phyloP scores from a whole-genome alignment of 2,329 filamentous ascomycete species.

The Phoma sp. region DNA sequence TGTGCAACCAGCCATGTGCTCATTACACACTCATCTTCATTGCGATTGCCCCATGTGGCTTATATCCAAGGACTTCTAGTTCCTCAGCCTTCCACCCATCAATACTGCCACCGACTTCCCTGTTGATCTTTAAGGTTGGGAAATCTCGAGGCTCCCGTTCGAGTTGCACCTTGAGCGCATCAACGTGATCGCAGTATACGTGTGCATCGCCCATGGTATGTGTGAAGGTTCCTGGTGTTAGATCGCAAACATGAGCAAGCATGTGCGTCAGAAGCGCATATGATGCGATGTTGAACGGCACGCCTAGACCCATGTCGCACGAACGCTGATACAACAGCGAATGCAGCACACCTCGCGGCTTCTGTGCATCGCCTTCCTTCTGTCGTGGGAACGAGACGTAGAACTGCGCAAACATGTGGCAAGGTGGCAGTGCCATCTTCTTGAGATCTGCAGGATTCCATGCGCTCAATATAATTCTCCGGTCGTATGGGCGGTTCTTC shows the following conservation, averaged over 20 bases:
- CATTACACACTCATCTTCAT: constrained; percentile 97
- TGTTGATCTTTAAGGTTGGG: constrained; percentile 75
- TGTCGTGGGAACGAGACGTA: constrained; percentile 76
- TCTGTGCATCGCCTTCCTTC: constrained; percentile 34
- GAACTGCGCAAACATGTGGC: constrained; percentile 98
- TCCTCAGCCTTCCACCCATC: constrained; percentile 92
- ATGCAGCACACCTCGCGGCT: constrained; percentile 72
- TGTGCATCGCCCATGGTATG: constrained; percentile 99
- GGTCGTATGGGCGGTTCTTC: constrained; percentile 81
- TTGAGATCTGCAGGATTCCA: constrained; percentile 91
- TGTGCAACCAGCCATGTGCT: constrained; percentile 6
- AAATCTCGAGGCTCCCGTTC: constrained; percentile 80
- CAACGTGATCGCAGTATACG: constrained; percentile 90
- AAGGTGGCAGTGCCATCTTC: constrained; percentile 91
- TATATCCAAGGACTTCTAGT: constrained; percentile 85
- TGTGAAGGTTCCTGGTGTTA: constrained; percentile 84
- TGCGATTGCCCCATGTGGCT: constrained; percentile 86
- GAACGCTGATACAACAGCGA: constrained; percentile 92
- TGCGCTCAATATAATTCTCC: constrained; percentile 86
- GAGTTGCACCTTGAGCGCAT: constrained; percentile 82
- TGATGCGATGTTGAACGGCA: constrained; percentile 96
- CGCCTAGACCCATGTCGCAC: constrained; percentile 96
- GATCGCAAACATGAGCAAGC: constrained; percentile 83
- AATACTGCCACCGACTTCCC: constrained; percentile 73
- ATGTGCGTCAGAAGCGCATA: constrained; percentile 96